Conservation (phyloP, 2,329 filamentous ascomycete genomes). For the Talaromyces sp. region DNA sequence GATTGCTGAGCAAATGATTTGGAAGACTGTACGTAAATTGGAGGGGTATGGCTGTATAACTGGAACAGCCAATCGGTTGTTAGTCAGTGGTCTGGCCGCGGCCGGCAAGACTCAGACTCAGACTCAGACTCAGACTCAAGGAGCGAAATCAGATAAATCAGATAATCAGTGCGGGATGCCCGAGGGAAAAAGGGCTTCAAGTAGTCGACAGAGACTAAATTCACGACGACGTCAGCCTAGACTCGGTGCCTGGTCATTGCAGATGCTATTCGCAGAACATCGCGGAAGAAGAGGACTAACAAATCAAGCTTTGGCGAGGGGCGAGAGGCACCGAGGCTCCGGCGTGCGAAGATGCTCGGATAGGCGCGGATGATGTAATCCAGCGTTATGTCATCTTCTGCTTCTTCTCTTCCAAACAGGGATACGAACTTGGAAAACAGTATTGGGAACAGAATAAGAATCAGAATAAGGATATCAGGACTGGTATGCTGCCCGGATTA, state of each 20-base stretch:
- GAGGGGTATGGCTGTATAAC: neutral
- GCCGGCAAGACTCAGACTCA: neutral
- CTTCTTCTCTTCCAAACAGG: no score
- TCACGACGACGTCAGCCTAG: neutral
- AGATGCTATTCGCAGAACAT: neutral
- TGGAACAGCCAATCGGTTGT: neutral
- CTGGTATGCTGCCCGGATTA: no score
- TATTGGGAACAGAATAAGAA: no score
- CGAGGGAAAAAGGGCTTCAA: neutral
- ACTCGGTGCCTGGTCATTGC: neutral
- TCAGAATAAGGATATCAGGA: no score
- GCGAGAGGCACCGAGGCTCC: neutral
- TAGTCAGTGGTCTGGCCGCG: neutral
- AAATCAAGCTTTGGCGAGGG: neutral
- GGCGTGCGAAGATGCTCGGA: neutral
- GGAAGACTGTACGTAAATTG: neutral
- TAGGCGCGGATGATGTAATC: constrained; percentile 7
- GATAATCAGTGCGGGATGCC: neutral
- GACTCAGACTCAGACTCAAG: no score
- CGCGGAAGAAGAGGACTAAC: neutral
- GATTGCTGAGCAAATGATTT: neutral
- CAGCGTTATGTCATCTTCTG: no score
- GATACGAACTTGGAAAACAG: no score
- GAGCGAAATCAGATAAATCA: neutral
- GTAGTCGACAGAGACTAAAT: neutral